phyloP scores from a whole-genome alignment of 495 filamentous ascomycete species.

The Aspergillus indologenus region DNA sequence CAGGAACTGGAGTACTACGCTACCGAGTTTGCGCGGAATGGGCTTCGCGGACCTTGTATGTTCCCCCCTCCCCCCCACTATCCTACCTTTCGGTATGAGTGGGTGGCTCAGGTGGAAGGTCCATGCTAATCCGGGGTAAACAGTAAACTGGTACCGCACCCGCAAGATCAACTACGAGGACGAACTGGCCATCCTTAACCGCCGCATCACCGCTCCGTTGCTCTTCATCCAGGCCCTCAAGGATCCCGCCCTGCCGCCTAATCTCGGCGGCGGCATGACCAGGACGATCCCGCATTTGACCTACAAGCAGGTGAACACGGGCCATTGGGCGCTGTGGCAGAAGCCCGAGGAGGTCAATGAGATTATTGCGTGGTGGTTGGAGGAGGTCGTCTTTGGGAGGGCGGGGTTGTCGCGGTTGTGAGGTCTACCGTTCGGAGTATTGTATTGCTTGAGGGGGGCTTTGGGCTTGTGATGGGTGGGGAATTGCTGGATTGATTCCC shows the following conservation, averaged over 20 bases:
- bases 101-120: too few relatives aligned
- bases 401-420: conserved; percentile 23
- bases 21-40: conserved; percentile 63
- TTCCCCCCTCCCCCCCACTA: conserved; percentile 3
- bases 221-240: conserved; percentile 71
- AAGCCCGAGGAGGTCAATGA: conserved; percentile 55
- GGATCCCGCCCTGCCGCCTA: conserved; percentile 65
- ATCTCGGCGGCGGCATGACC: conserved; percentile 66
- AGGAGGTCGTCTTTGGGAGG: conserved; percentile 33
- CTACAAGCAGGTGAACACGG: conserved; percentile 53
- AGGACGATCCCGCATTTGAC: conserved; percentile 59
- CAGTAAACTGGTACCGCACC: conserved; percentile 84
- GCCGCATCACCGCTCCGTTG: conserved; percentile 60
- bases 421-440: background rate
- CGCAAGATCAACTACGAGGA: conserved; percentile 70
- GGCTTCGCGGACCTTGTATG: conserved; percentile 71
- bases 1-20: conserved; percentile 76
- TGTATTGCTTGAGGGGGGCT: background rate
- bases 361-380: conserved; percentile 46
- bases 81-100: background rate
- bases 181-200: conserved; percentile 54
- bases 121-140: conserved; percentile 17
- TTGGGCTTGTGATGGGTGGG: background rate
- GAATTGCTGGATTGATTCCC: background rate
- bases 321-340: conserved; percentile 72